Percentiles rank a stretch among this genome's conserved stretches.
phyloP scores from a whole-genome alignment of 2,329 filamentous ascomycete genomes.

The Sordariomycetes sp. region DNA sequence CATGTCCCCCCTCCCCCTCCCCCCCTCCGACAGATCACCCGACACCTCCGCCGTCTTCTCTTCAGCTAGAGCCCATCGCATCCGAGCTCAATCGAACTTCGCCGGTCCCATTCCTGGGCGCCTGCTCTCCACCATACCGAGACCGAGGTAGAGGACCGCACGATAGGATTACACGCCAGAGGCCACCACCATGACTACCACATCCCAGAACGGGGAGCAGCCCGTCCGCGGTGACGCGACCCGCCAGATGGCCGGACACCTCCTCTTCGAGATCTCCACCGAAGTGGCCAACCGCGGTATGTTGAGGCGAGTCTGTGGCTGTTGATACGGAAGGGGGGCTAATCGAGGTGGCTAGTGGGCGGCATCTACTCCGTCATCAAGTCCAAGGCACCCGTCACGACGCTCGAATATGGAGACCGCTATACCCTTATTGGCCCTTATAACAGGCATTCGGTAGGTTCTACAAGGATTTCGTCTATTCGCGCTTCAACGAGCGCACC shows the following conservation, averaged over 20 bases:
- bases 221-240: conserved; percentile 7
- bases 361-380: conserved; percentile 4
- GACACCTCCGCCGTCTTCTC: background rate
- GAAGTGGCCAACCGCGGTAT: conserved; percentile 93
- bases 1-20: background rate
- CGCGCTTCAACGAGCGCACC: background rate
- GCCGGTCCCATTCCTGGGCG: background rate
- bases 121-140: background rate
- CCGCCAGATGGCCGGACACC: conserved; percentile 82
- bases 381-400: conserved; percentile 2
- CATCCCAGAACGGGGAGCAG: background rate
- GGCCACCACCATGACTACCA: background rate
- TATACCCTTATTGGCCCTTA: conserved; percentile 1
- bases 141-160: background rate
- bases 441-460: background rate
- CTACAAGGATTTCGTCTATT: background rate
- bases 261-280: conserved; percentile 92
- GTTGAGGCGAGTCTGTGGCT: conserved; percentile 11
- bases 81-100: background rate
- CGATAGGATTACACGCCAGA: background rate
- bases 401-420: background rate
- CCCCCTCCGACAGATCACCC: background rate
- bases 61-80: background rate
- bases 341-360: background rate
- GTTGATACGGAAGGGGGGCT: background rate